phyloP scores from a whole-genome alignment of 352 stramenopile genomes.

The Phytopythium vexans region DNA sequence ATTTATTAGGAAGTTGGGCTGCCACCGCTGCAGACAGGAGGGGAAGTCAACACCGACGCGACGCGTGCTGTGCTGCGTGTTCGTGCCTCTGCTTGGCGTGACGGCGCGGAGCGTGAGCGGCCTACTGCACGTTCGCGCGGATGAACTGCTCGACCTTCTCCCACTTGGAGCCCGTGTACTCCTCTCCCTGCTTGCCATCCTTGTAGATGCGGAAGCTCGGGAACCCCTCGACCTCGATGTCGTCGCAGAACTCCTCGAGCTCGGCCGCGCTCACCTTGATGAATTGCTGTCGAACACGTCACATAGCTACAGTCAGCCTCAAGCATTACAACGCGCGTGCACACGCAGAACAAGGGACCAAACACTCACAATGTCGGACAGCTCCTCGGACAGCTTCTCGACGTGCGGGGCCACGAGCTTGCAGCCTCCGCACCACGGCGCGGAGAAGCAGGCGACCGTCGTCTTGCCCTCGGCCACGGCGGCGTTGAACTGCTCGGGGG shows the following conservation, averaged over 20 bases:
- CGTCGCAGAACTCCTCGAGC: conserved; percentile 72
- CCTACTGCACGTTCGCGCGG: conserved; percentile 28
- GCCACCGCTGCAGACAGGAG: too few relatives aligned
- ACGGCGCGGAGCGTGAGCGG: not conserved
- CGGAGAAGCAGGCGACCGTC: conserved; percentile 60
- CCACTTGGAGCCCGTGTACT: conserved; percentile 78
- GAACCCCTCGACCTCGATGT: conserved; percentile 78
- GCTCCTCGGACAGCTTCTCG: conserved; percentile 55
- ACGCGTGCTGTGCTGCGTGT: too few relatives aligned
- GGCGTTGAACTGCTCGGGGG: conserved; percentile 44
- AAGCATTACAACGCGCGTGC: not conserved
- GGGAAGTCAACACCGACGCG: too few relatives aligned
- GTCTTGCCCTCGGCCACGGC: conserved; percentile 45
- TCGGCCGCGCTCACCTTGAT: conserved; percentile 70
- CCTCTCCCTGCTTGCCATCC: conserved; percentile 50
- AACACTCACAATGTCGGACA: conserved; percentile 31
- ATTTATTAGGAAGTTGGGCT: not conserved
- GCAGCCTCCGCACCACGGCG: conserved; percentile 75
- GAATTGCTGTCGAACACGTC: conserved; percentile 30
- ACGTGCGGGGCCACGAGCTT: conserved; percentile 69
- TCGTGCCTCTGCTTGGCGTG: too few relatives aligned
- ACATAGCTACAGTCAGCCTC: conserved; percentile 8
- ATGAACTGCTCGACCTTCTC: conserved; percentile 83
- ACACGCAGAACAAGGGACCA: not conserved
- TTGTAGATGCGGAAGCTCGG: conserved; percentile 81